phyloP scores from a whole-genome alignment of 2,329 filamentous ascomycete genomes.

The Ophiosphaerella narmari region DNA sequence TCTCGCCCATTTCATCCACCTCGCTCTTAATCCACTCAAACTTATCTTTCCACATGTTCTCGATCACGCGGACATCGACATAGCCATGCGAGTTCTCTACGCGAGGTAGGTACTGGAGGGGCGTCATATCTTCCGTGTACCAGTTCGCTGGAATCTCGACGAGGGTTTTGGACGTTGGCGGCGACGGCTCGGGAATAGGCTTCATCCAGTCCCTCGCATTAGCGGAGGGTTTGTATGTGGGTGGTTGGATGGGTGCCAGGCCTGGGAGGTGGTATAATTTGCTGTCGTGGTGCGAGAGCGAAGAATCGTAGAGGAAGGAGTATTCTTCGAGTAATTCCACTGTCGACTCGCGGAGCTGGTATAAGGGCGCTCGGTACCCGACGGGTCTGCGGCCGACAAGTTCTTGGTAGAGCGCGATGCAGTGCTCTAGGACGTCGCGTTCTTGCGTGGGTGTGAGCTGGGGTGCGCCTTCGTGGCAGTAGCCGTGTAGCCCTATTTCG shows the following conservation, averaged over 20 bases:
- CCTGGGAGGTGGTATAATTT: conserved; percentile 55
- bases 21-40: conserved; percentile 59
- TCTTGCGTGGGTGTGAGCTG: conserved; percentile 57
- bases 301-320: conserved; percentile 57
- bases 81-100: conserved; percentile 61
- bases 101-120: conserved; percentile 54
- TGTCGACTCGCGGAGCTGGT: conserved; percentile 56
- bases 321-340: conserved; percentile 55
- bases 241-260: conserved; percentile 47
- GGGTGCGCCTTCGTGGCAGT: conserved; percentile 54
- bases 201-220: conserved; percentile 54
- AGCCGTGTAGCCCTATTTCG: conserved; percentile 59
- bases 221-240: conserved; percentile 46
- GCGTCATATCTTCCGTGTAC: conserved; percentile 59
- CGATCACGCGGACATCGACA: conserved; percentile 60
- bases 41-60: conserved; percentile 65
- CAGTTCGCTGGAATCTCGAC: conserved; percentile 58
- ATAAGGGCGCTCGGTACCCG: conserved; percentile 59
- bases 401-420: conserved; percentile 50
- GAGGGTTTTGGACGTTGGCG: conserved; percentile 35
- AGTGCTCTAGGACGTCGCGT: conserved; percentile 55
- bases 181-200: conserved; percentile 35
- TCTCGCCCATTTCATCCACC: conserved; percentile 42
- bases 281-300: conserved; percentile 57
- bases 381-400: conserved; percentile 53